phyloP scores from a whole-genome alignment of 2,329 filamentous ascomycete genomes.

The Rhynchosporium graminicola region DNA sequence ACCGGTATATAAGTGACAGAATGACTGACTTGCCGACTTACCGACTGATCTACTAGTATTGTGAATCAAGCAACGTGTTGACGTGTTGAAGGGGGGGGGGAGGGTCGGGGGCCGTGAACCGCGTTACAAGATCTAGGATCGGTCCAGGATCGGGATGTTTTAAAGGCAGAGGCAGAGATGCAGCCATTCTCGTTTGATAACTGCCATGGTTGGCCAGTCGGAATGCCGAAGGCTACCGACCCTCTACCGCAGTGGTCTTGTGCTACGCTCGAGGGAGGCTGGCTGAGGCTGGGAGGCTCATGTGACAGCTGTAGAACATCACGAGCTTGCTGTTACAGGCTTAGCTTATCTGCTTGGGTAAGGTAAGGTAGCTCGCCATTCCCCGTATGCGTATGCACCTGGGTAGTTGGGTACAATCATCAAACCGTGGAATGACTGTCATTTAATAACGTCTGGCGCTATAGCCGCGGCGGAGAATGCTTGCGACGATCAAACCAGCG shows the following conservation, averaged over 20 bases:
- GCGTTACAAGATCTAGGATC: not conserved
- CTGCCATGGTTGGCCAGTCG: constrained; percentile 9
- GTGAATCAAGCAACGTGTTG: constrained; percentile 10
- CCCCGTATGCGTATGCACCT: no score
- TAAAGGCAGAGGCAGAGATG: not conserved
- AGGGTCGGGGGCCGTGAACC: not conserved
- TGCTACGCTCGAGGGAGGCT: not conserved
- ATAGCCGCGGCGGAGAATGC: not conserved
- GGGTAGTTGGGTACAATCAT: no score
- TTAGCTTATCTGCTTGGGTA: not conserved
- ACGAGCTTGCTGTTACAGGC: not conserved
- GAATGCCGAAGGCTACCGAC: constrained; percentile 4
- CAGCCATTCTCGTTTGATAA: constrained; percentile 10
- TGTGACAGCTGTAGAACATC: constrained; percentile 13
- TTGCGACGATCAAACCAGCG: not conserved
- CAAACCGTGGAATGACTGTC: no score
- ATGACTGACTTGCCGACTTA: not conserved
- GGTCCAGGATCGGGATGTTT: not conserved
- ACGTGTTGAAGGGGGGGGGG: not conserved
- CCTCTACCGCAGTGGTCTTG: not conserved
- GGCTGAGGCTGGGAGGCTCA: not conserved
- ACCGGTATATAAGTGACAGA: not conserved
- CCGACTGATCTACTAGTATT: not conserved
- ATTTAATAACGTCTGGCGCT: not conserved
- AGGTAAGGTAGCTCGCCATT: no score